phyloP scores from a whole-genome alignment of 768 basidiomycete genomes.

The Xerocomellus amylosporus region DNA sequence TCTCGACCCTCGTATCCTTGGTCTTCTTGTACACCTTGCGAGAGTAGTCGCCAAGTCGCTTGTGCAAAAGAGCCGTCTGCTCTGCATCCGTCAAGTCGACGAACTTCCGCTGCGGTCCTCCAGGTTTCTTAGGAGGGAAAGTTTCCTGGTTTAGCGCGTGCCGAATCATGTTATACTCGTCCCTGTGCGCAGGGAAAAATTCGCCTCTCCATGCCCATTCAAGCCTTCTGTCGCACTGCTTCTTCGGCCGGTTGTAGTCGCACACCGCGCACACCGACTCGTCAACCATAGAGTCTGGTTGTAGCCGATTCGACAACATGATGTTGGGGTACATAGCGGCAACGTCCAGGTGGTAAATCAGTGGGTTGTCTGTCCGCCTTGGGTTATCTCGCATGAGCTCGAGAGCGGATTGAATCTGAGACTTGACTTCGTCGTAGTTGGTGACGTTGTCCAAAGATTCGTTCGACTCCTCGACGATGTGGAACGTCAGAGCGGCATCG shows the following conservation, averaged over 20 bases:
- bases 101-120: slow-evolving; percentile 75
- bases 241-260: slow-evolving; percentile 95
- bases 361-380: slow-evolving; percentile 81
- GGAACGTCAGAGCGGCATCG: slow-evolving; percentile 88
- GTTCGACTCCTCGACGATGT: slow-evolving; percentile 82
- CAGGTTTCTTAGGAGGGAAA: slow-evolving; percentile 80
- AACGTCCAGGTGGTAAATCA: slow-evolving; percentile 98
- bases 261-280: slow-evolving; percentile 97
- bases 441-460: slow-evolving; percentile 76
- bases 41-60: slow-evolving; percentile 97
- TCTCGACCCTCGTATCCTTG: slow-evolving; percentile 95
- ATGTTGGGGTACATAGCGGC: slow-evolving; percentile 99
- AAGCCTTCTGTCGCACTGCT: slow-evolving; percentile 88
- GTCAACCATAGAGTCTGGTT: slow-evolving; percentile 96
- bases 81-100: slow-evolving; percentile 78
- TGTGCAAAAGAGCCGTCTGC: slow-evolving; percentile 90
- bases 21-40: slow-evolving; percentile 98
- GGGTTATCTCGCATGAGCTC: slow-evolving; percentile 92
- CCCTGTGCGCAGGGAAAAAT: slow-evolving; percentile 94
- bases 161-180: slow-evolving; percentile 98
- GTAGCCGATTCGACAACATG: slow-evolving; percentile 99
- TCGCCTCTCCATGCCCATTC: slow-evolving; percentile 99
- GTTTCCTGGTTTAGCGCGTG: slow-evolving; percentile 93
- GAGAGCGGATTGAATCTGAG: slow-evolving; percentile 69
- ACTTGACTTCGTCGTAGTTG: slow-evolving; percentile 93